Percentiles rank a stretch among this genome's conserved stretches.
Evolutionary conservation across 2,329 filamentous ascomycete species (phyloP).

Genomic region (Talaromyces rugulosus): DNA sequence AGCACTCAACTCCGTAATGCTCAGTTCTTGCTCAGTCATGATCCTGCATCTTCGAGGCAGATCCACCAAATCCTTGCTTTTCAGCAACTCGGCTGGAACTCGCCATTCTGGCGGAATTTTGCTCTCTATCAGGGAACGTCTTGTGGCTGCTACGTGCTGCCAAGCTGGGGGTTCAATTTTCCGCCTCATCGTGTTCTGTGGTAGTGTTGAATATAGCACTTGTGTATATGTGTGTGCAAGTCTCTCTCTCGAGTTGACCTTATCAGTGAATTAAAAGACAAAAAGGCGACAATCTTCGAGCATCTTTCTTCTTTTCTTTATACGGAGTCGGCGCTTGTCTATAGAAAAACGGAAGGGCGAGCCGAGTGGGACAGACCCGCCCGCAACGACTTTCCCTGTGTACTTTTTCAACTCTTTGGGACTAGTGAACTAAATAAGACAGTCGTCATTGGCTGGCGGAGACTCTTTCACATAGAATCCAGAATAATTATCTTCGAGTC

Average conservation of each 20-base stretch:
- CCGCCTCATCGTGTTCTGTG: neutral
- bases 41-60: constrained; percentile 2
- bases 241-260: too few relatives aligned
- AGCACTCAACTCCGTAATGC: constrained; percentile 6
- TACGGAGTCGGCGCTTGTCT: neutral
- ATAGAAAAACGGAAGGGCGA: neutral
- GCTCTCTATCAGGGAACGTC: neutral
- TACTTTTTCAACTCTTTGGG: neutral
- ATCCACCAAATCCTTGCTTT: neutral
- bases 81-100: neutral
- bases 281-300: neutral
- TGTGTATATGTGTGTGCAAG: neutral
- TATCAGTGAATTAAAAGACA: neutral
- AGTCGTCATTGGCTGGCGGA: neutral
- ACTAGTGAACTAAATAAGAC: neutral
- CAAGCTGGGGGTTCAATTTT: constrained; percentile 1
- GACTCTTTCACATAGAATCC: neutral
- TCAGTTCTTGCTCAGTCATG: constrained; percentile 8
- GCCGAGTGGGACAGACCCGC: constrained; percentile 1
- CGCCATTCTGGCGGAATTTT: constrained; percentile 11
- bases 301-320: neutral
- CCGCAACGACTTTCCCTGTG: neutral
- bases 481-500: neutral
- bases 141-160: constrained; percentile 5
- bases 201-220: neutral